phyloP scores from a whole-genome alignment of 2,329 filamentous ascomycete species.

The Colletotrichum sp. region DNA sequence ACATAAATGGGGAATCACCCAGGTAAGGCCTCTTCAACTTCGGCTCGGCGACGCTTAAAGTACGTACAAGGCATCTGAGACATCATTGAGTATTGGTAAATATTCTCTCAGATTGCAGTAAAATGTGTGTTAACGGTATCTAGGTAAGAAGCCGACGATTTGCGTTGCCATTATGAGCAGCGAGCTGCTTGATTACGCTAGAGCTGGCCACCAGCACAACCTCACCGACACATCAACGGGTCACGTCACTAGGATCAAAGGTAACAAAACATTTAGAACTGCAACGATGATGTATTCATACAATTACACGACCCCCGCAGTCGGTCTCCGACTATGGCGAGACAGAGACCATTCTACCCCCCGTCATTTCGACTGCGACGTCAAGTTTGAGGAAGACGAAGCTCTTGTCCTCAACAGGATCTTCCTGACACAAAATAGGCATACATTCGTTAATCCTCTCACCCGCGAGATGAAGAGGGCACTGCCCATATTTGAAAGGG shows the following conservation, averaged over 20 bases:
- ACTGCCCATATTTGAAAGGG: not conserved
- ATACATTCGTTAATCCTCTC: not conserved
- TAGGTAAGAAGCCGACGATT: not conserved
- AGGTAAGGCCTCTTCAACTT: not conserved
- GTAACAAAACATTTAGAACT: not conserved
- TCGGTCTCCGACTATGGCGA: not conserved
- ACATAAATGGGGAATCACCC: not conserved
- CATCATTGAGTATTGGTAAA: accelerated
- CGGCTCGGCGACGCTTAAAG: not conserved
- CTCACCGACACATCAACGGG: not conserved
- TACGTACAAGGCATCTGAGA: not conserved
- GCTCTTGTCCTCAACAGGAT: not conserved
- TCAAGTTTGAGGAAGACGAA: not conserved
- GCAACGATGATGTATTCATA: not conserved
- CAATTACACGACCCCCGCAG: not conserved
- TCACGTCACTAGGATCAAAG: not conserved
- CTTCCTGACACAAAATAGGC: not conserved
- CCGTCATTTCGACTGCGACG: not conserved
- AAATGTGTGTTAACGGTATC: not conserved
- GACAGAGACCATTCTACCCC: not conserved
- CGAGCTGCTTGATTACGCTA: not conserved
- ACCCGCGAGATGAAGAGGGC: not conserved
- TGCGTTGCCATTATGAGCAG: not conserved
- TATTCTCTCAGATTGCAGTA: not conserved
- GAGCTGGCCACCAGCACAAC: not conserved